Evolutionary conservation across 257 asterid genomes (phyloP).

Genomic region (Vinca minor): DNA sequence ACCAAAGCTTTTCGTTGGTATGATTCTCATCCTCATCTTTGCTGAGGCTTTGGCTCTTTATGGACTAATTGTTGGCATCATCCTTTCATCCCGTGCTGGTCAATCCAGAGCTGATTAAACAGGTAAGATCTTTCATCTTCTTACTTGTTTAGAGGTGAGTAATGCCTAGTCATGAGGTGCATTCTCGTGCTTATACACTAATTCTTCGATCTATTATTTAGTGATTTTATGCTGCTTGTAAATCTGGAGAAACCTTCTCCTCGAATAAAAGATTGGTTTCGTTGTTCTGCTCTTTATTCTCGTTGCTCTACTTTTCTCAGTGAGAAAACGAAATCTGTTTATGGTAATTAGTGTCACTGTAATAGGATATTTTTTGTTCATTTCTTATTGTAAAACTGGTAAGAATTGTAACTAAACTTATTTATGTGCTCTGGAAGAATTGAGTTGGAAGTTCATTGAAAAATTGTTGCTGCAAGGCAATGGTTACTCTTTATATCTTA

Average conservation of each 20-base stretch:
- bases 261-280: conserved; percentile 9
- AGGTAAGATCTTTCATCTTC: background rate
- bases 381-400: no score
- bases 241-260: conserved; percentile 14
- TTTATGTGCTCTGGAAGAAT: background rate
- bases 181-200: background rate
- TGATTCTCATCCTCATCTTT: conserved; percentile 28
- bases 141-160: background rate
- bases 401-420: background rate
- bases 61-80: conserved; percentile 26
- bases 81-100: conserved; percentile 29
- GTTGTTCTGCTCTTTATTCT: conserved; percentile 4
- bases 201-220: background rate
- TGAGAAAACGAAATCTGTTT: conserved; percentile 1
- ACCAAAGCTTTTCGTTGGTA: conserved; percentile 26
- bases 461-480: no score
- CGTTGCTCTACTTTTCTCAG: background rate
- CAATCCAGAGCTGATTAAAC: conserved; percentile 25
- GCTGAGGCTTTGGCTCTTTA: conserved; percentile 27
- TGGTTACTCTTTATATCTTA: no score
- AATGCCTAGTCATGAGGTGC: conserved; percentile 7
- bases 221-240: conserved; percentile 14
- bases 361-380: conserved; percentile 6
- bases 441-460: no score
- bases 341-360: conserved; percentile 8